Percentiles rank a stretch among this genome's conserved stretches.
phyloP scores from a whole-genome alignment of 768 basidiomycete species.

The Trametes maxima region DNA sequence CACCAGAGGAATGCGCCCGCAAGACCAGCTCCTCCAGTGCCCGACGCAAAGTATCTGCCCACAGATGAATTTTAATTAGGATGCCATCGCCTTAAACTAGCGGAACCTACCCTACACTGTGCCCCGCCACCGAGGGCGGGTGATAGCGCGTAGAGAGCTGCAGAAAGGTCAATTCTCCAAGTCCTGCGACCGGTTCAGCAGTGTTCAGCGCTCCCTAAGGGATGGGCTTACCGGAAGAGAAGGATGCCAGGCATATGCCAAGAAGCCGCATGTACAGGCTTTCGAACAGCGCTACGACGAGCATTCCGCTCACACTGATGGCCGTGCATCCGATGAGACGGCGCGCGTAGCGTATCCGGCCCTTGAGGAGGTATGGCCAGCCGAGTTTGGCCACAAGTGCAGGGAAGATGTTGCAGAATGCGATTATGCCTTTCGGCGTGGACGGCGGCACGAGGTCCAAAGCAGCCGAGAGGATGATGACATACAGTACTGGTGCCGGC shows the following conservation, averaged over 20 bases:
- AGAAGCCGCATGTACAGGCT: conserved; percentile 68
- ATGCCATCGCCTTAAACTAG: neutral
- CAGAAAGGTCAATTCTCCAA: conserved; percentile 93
- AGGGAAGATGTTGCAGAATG: conserved; percentile 94
- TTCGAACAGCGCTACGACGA: conserved; percentile 80
- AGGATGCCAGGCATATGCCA: conserved; percentile 82
- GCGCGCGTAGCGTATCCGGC: conserved; percentile 77
- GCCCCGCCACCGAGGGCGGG: conserved; percentile 68
- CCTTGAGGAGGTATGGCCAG: conserved; percentile 91
- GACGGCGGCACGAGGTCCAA: conserved; percentile 90
- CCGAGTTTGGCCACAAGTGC: conserved; percentile 84
- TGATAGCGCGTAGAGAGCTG: conserved; percentile 88
- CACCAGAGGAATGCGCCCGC: conserved; percentile 95
- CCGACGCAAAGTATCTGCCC: conserved; percentile 84
- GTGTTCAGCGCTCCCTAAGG: neutral
- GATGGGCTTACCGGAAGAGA: conserved; percentile 68
- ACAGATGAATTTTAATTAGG: neutral
- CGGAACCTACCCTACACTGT: conserved; percentile 71
- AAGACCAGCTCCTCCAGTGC: conserved; percentile 93
- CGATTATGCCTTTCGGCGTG: conserved; percentile 93
- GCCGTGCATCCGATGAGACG: conserved; percentile 76
- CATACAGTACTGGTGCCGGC: conserved; percentile 73
- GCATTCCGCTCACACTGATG: conserved; percentile 82
- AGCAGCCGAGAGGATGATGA: conserved; percentile 95
- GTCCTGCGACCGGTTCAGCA: conserved; percentile 47